These are phyloP conservation scores for Aspergillus sp. DNA, from an alignment of 2,329 filamentous ascomycete species.

Conservation along the genomic window DNA sequence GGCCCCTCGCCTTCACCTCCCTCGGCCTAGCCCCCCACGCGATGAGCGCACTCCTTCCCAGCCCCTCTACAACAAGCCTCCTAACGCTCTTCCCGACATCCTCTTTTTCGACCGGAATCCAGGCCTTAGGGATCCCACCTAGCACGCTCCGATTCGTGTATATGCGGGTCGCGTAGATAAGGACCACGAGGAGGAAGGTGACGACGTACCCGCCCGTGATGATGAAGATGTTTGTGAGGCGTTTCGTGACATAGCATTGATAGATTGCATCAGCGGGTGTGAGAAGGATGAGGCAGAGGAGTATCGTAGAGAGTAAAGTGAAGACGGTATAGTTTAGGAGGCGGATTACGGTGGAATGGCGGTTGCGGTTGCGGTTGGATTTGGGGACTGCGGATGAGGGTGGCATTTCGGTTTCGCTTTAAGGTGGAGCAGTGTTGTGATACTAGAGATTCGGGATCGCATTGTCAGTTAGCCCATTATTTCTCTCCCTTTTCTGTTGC, in stretches of 20 bases:
- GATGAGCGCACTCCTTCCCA: constrained; percentile 76
- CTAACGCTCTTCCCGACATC: constrained; percentile 75
- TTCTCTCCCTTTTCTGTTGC: neutral
- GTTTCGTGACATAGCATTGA: constrained; percentile 66
- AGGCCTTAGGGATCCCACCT: constrained; percentile 79
- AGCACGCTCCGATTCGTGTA: constrained; percentile 82
- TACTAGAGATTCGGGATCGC: neutral
- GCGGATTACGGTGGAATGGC: neutral
- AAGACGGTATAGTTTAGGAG: constrained; percentile 80
- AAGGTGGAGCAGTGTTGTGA: neutral
- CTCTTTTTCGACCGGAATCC: constrained; percentile 81
- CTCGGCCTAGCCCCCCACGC: constrained; percentile 75
- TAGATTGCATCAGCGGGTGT: constrained; percentile 79
- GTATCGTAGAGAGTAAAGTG: constrained; percentile 70
- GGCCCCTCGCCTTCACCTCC: neutral
- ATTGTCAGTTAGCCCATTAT: neutral
- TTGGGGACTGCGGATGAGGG: neutral
- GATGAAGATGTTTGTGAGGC: constrained; percentile 79
- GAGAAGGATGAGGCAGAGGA: constrained; percentile 71
- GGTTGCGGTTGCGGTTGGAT: neutral
- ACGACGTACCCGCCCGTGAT: constrained; percentile 73
- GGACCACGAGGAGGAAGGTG: constrained; percentile 66
- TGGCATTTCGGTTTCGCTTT: neutral
- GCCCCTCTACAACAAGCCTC: constrained; percentile 69
- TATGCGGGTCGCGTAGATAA: constrained; percentile 80